These are phyloP conservation scores for Ganoderma lucidum DNA, from an alignment of 1,284 basidiomycete species.

Conservation along the genomic window DNA sequence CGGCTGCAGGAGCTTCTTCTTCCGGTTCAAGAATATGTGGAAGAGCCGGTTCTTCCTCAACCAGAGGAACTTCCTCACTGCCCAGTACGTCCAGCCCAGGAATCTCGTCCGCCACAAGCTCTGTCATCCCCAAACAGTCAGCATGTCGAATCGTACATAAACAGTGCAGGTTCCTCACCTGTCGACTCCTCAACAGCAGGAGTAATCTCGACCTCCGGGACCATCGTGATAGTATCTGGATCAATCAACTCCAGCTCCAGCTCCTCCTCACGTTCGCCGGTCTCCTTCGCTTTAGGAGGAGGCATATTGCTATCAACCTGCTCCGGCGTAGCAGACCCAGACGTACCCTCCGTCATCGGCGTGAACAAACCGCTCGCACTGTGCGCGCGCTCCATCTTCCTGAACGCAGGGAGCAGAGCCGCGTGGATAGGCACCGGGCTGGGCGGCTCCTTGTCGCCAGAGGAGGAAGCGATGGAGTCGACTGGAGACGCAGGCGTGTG, in stretches of 20 bases:
- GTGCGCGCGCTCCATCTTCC: constrained; percentile 21
- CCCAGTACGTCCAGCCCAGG: not conserved
- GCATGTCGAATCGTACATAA: not conserved
- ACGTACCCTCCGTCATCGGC: constrained; percentile 35
- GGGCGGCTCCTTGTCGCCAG: constrained; percentile 15
- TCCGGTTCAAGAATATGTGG: not conserved
- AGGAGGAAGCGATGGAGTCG: constrained; percentile 18
- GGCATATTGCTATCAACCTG: not conserved
- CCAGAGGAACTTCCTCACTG: not conserved
- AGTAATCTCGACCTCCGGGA: not conserved
- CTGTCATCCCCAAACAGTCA: not conserved
- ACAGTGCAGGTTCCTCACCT: not conserved
- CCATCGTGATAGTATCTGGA: not conserved
- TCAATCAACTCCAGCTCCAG: not conserved
- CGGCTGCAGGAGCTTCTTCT: not conserved
- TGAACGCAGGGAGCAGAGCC: constrained; percentile 23
- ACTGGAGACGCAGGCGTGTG: constrained; percentile 33
- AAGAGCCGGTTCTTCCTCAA: not conserved
- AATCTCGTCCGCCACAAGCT: not conserved
- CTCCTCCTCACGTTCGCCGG: not conserved
- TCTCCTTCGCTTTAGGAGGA: not conserved
- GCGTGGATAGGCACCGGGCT: constrained; percentile 20
- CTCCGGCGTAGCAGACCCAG: constrained; percentile 31
- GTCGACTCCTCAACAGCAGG: not conserved
- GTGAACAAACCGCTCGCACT: constrained; percentile 43